Base-by-base conservation (phyloP, 805 yeast genomes). In the Starmerella floricola region DNA sequence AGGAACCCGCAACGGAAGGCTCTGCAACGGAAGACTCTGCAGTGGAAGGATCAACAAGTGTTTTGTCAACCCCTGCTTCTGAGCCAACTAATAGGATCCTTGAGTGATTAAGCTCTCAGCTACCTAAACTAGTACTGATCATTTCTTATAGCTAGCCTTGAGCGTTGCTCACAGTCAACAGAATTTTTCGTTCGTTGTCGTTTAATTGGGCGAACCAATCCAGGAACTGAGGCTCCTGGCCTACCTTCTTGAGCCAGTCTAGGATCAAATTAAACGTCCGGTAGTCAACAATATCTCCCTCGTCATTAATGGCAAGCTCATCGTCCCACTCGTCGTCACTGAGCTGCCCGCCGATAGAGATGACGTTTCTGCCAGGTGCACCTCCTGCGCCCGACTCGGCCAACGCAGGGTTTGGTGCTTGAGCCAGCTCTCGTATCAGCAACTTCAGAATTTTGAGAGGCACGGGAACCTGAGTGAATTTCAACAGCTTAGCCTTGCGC, bases 371-470 rank as follows among this genome's bases (percentile, higher is more conserved):
- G 13, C n/a, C n/a, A n/a, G n/a, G n/a, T n/a, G n/a, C n/a, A n/a
- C 10, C 26, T 23, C 26, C 26, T 8, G 10, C 26, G 26, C 26
- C 26, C 10, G 26, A 6, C 26, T 23, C 26, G 8, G 4, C 45
- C n/a, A n/a, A 56, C 39, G 65, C 68, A 16, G 56, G 47, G 34
- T 1, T 69, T 49, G 83, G 93, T 50, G 76, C 74, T 30, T 53
- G 55, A 19, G 67, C 69, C 37, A 86, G 64, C 57, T 88, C 97
- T 23, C 72, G 65, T 3, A 79, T 58, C 36, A 88, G 68, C 18
- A 87, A 62, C 54, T 79, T 80, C 36, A 85, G 56, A 18, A 88
- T 84, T 55, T 84, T 86, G 32, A 69, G 67, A 13, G 79, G 72
- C 0, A 84, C 82, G 0, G 87, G 66, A 2, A 86, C 67, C 54